Conservation (phyloP, 352 stramenopile species). For the Phytophthora boehmeriae region DNA sequence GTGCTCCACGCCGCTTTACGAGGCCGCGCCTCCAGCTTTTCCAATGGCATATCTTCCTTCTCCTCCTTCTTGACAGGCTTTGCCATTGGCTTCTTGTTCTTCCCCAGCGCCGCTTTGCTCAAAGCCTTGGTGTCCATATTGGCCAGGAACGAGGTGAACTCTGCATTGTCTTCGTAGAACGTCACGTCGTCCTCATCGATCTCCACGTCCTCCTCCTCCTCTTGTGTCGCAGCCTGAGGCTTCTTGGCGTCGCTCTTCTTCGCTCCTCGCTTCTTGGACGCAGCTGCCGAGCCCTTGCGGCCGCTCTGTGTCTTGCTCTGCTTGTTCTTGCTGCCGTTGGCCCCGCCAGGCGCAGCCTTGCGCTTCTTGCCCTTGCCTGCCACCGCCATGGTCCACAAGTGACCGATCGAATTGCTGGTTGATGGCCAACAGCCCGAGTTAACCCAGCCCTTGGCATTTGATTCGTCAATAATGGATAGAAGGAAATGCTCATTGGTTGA, state of each 20-base stretch:
- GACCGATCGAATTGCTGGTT: slow-evolving; percentile 4
- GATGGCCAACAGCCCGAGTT: slow-evolving; percentile 9
- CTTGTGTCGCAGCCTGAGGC: slow-evolving; percentile 22
- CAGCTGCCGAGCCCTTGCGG: slow-evolving; percentile 7
- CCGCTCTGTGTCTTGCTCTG: slow-evolving; percentile 43
- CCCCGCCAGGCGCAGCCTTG: slow-evolving; percentile 38
- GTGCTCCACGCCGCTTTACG: slow-evolving; percentile 68
- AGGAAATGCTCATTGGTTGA: background rate
- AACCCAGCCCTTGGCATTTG: too few relatives aligned
- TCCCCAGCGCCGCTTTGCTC: slow-evolving; percentile 43
- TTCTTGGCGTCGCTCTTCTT: slow-evolving; percentile 44
- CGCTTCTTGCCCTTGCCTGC: slow-evolving; percentile 43
- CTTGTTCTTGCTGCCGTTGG: slow-evolving; percentile 30
- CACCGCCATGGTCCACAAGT: slow-evolving; percentile 29
- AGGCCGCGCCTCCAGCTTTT: slow-evolving; percentile 78
- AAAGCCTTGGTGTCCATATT: slow-evolving; percentile 81
- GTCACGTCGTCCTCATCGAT: slow-evolving; percentile 81
- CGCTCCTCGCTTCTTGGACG: slow-evolving; percentile 6
- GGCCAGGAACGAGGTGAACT: slow-evolving; percentile 75
- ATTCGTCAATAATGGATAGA: background rate
- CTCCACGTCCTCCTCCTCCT: slow-evolving; percentile 62
- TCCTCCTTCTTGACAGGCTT: slow-evolving; percentile 37
- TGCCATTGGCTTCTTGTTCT: slow-evolving; percentile 47
- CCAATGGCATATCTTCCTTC: slow-evolving; percentile 56
- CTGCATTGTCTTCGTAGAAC: slow-evolving; percentile 78